Evolutionary conservation across 1,139 yeast species (phyloP).

Genomic region (Candida sp.): DNA sequence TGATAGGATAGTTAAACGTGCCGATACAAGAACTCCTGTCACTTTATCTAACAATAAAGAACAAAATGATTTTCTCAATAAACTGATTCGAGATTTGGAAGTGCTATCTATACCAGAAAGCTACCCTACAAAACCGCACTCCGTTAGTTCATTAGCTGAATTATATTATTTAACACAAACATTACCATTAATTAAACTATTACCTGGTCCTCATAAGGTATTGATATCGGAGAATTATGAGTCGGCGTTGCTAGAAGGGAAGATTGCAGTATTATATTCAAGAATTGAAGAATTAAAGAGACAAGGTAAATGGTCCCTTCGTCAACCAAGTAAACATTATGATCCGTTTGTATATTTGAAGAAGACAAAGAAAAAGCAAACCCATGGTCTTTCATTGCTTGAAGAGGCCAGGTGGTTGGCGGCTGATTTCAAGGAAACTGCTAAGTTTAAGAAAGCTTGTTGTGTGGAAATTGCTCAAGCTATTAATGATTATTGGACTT

Average conservation of each 20-base stretch:
- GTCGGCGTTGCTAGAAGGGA: constrained; percentile 86
- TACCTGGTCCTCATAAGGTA: constrained; percentile 85
- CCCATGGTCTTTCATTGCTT: constrained; percentile 74
- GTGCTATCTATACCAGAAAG: constrained; percentile 41
- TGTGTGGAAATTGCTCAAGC: constrained; percentile 71
- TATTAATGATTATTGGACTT: constrained; percentile 71
- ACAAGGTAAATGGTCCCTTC: constrained; percentile 84
- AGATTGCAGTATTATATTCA: constrained; percentile 86
- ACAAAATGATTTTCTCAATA: constrained; percentile 19
- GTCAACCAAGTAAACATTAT: constrained; percentile 71
- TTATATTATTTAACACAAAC: constrained; percentile 86
- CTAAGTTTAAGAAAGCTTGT: constrained; percentile 65
- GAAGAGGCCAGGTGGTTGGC: constrained; percentile 87
- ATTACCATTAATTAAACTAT: constrained; percentile 72
- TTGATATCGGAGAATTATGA: constrained; percentile 84
- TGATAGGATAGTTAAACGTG: not conserved
- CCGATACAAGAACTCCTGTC: not conserved
- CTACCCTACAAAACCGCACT: constrained; percentile 40
- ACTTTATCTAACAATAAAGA: constrained; percentile 10
- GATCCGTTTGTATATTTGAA: constrained; percentile 57
- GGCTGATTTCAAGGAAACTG: constrained; percentile 69
- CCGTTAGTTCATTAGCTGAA: constrained; percentile 72
- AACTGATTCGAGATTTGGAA: constrained; percentile 30
- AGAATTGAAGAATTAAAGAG: constrained; percentile 90
- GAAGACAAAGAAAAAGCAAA: constrained; percentile 25